A percentile compares a stretch with the other conserved stretches of the same genome.
Evolutionary conservation across 768 basidiomycete genomes (phyloP).

Genomic region (Pisolithus orientalis): DNA sequence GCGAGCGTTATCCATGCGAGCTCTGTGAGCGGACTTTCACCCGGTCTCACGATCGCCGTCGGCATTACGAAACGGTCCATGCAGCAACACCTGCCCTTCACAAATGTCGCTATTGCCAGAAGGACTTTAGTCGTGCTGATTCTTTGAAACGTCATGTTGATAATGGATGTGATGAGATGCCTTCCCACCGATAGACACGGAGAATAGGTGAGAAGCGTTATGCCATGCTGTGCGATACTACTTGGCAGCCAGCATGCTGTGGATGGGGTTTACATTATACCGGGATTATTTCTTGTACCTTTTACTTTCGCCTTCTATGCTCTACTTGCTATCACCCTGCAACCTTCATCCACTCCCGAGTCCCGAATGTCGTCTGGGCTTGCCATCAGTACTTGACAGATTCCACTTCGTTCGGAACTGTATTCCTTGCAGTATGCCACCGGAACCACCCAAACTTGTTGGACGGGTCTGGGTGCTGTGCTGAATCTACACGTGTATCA

Average conservation of each 20-base stretch:
- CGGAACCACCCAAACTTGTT: neutral
- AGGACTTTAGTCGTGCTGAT: constrained; percentile 73
- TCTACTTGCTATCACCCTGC: neutral
- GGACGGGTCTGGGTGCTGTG: neutral
- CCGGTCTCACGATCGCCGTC: constrained; percentile 74
- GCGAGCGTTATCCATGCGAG: constrained; percentile 67
- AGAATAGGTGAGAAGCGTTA: neutral
- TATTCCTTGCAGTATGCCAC: neutral
- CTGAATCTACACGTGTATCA: neutral
- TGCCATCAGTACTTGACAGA: neutral
- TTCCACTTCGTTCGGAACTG: neutral
- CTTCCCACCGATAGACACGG: constrained; percentile 26
- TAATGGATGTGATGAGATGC: constrained; percentile 71
- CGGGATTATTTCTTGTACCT: neutral
- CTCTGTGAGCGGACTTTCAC: constrained; percentile 77
- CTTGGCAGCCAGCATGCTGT: neutral
- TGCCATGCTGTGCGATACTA: neutral
- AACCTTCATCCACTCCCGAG: neutral
- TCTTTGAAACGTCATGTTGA: constrained; percentile 79
- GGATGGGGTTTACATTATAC: neutral
- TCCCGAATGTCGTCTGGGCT: neutral
- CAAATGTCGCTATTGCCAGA: constrained; percentile 66
- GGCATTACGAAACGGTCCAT: constrained; percentile 76
- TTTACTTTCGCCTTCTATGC: neutral
- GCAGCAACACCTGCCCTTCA: constrained; percentile 57